Evolutionary conservation across 2,329 filamentous ascomycete genomes (phyloP).

Genomic region (Fusarium nygamai): DNA sequence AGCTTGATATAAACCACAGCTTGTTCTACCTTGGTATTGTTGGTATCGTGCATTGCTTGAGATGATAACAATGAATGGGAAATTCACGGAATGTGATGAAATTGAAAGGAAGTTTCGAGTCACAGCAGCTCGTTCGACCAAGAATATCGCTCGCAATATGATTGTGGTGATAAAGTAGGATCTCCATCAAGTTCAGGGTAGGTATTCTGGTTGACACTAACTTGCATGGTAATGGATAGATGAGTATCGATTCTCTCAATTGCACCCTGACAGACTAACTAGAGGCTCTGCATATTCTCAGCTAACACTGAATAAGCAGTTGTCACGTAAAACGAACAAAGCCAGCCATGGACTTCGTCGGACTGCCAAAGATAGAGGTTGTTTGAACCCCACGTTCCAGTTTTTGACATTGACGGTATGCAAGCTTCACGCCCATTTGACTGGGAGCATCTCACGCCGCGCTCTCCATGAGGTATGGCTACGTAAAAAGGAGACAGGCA

Average conservation of each 20-base stretch:
- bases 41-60: neutral
- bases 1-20: constrained; percentile 7
- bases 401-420: neutral
- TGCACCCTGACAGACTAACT: neutral
- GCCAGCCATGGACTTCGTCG: constrained; percentile 54
- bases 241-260: neutral
- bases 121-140: neutral
- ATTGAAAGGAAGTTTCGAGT: neutral
- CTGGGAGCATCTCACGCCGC: constrained; percentile 77
- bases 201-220: neutral
- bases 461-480: constrained; percentile 81
- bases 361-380: constrained; percentile 68
- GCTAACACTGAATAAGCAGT: too few relatives aligned
- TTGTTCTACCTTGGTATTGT: neutral
- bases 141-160: neutral
- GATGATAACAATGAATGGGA: neutral
- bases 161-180: too few relatives aligned
- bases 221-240: neutral
- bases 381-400: neutral
- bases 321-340: neutral
- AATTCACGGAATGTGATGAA: neutral
- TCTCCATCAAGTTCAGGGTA: constrained; percentile 13
- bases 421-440: constrained; percentile 83
- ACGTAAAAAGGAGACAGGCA: constrained; percentile 62
- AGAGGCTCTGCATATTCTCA: neutral